Evolutionary conservation across 1,284 basidiomycete species (phyloP).

Genomic region (Meira miltonrushii): DNA sequence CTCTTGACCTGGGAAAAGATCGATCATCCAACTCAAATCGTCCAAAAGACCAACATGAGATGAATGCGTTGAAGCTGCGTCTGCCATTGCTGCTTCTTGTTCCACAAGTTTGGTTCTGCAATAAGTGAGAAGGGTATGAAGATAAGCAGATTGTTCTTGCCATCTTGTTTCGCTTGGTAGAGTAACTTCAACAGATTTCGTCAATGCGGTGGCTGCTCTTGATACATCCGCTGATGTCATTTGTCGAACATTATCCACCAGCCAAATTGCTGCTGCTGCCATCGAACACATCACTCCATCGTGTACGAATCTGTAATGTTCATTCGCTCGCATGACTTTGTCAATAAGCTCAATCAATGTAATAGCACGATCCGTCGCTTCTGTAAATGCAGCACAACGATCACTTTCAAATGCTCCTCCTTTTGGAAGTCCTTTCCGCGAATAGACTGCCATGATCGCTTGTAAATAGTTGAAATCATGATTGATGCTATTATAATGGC

Average conservation of each 20-base stretch:
- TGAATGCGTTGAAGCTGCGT: too few species aligned
- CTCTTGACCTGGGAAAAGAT: too few species aligned
- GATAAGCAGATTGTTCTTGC: conserved; percentile 1
- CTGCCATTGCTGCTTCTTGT: too few species aligned
- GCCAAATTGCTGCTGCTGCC: neutral
- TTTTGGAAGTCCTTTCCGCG: neutral
- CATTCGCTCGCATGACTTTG: neutral
- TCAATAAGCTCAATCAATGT: neutral
- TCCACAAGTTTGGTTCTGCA: neutral
- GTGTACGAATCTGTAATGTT: neutral
- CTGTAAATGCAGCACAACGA: neutral
- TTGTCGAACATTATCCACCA: neutral
- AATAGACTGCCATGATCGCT: neutral
- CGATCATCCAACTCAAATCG: too few species aligned
- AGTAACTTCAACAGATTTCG: neutral
- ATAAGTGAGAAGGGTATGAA: neutral
- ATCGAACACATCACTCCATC: neutral
- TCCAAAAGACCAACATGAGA: too few species aligned
- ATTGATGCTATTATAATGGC: neutral
- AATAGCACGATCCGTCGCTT: neutral
- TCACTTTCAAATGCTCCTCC: neutral
- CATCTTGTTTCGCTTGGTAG: neutral
- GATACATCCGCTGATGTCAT: neutral
- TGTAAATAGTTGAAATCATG: neutral
- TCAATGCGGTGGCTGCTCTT: neutral